Conservation (phyloP, 768 basidiomycete genomes). For the Termitomyces sp. region DNA sequence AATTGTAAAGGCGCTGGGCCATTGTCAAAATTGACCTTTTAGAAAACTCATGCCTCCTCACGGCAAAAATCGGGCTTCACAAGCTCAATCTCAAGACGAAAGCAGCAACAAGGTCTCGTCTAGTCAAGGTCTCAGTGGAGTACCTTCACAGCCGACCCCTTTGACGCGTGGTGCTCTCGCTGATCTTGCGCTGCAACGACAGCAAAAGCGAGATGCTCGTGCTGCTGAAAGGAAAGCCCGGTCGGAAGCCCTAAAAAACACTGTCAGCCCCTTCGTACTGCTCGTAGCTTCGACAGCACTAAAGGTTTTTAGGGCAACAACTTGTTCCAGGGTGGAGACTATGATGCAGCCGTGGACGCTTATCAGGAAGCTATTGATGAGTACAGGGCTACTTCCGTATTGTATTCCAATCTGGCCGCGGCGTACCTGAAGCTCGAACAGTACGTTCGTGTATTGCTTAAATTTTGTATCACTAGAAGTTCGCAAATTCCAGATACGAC, state of each 20-base stretch:
- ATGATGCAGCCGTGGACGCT: conserved; percentile 19
- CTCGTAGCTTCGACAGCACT: background rate
- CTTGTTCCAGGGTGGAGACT: conserved; percentile 24
- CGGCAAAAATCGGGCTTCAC: background rate
- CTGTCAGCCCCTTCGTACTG: background rate
- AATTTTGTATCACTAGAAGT: background rate
- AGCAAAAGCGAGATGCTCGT: conserved; percentile 5
- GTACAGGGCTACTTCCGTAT: conserved; percentile 26
- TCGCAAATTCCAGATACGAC: conserved; percentile 24
- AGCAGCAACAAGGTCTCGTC: background rate
- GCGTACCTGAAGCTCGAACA: conserved; percentile 31
- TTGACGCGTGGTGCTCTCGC: conserved; percentile 5
- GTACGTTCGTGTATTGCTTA: conserved; percentile 5
- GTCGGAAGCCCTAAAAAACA: conserved; percentile 6
- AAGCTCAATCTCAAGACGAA: background rate
- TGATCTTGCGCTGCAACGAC: background rate
- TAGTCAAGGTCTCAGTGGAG: background rate
- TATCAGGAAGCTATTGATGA: conserved; percentile 24
- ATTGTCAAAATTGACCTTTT: background rate
- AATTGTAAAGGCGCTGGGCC: background rate
- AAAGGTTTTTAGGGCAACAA: conserved; percentile 24
- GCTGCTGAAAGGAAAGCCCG: background rate
- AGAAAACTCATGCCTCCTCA: conserved; percentile 5
- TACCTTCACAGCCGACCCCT: background rate
- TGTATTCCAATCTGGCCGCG: conserved; percentile 30